phyloP scores from a whole-genome alignment of 805 yeast species.

The Pichia paraexigua region DNA sequence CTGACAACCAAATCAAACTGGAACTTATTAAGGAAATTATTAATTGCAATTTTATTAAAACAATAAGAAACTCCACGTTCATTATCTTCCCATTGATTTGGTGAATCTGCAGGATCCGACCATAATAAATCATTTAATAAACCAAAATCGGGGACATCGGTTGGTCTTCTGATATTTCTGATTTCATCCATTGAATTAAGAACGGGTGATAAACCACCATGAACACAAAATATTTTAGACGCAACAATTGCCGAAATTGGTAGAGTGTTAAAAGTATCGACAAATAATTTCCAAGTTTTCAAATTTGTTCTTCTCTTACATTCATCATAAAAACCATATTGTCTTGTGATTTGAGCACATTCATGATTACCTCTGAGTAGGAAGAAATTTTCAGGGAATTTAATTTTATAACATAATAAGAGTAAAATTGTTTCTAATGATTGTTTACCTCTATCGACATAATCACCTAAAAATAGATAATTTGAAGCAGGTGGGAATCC shows the following conservation, averaged over 20 bases:
- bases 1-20: conserved; percentile 77
- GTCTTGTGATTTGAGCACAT: conserved; percentile 93
- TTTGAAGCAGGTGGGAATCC: conserved; percentile 96
- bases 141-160: conserved; percentile 82
- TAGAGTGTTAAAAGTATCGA: conserved; percentile 90
- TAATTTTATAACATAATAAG: conserved; percentile 85
- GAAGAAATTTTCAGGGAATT: conserved; percentile 94
- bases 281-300: conserved; percentile 88
- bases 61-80: conserved; percentile 81
- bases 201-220: conserved; percentile 77
- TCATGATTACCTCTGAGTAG: conserved; percentile 93
- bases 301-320: conserved; percentile 90
- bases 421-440: conserved; percentile 85
- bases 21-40: conserved; percentile 64
- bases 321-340: conserved; percentile 96
- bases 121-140: conserved; percentile 68
- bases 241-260: conserved; percentile 96
- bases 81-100: conserved; percentile 82
- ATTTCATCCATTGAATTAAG: conserved; percentile 69
- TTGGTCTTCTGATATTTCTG: conserved; percentile 66
- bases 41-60: conserved; percentile 70
- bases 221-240: conserved; percentile 87
- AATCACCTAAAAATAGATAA: conserved; percentile 89
- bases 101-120: conserved; percentile 81
- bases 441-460: conserved; percentile 97